These are phyloP conservation scores for Leccinum subspadiceum DNA, from an alignment of 1,284 basidiomycete species.

Conservation along the genomic window DNA sequence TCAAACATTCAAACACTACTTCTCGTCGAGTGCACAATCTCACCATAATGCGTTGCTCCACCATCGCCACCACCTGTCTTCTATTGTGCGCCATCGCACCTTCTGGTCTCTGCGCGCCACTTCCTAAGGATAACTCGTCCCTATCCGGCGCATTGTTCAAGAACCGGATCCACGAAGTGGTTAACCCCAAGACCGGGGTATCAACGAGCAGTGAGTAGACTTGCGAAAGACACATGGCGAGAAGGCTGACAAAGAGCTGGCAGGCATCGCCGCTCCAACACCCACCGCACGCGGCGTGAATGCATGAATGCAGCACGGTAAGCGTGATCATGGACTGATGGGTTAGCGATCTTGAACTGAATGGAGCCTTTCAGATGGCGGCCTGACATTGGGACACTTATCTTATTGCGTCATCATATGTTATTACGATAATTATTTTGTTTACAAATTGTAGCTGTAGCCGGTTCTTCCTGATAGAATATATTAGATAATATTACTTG, in stretches of 20 bases:
- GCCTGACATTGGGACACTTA: neutral
- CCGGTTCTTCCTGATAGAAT: neutral
- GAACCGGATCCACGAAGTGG: conserved; percentile 22
- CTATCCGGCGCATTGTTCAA: conserved; percentile 17
- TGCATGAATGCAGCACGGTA: neutral
- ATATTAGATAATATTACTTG: neutral
- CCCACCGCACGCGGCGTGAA: neutral
- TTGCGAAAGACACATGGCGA: neutral
- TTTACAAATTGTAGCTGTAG: conserved; percentile 1
- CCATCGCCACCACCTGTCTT: conserved; percentile 6
- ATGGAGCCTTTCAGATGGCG: neutral
- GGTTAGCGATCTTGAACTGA: neutral
- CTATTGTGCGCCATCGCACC: conserved; percentile 15
- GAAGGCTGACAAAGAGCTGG: conserved; percentile 3
- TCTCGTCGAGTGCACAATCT: conserved; percentile 3
- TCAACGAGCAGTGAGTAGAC: conserved; percentile 7
- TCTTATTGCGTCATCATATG: neutral
- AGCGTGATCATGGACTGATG: neutral
- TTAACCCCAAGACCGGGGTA: conserved; percentile 11
- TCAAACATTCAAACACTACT: neutral
- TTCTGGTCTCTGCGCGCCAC: conserved; percentile 9
- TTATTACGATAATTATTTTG: neutral
- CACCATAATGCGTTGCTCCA: conserved; percentile 16
- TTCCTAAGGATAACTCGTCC: neutral
- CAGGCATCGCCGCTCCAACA: neutral